Conservation (phyloP, 129 eudicot genomes). For the Sambucus nigra region DNA sequence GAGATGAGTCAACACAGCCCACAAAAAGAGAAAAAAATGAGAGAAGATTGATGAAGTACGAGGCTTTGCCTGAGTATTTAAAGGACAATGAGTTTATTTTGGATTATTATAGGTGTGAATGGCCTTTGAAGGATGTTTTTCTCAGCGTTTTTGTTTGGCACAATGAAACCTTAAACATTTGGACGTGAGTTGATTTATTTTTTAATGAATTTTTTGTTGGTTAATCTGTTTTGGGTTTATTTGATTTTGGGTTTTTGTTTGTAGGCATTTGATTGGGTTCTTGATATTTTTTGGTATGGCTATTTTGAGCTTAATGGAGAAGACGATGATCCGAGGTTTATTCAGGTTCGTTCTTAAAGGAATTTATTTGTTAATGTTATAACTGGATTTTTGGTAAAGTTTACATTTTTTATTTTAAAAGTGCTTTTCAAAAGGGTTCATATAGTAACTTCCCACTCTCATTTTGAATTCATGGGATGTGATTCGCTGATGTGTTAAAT, state of each 20-base stretch:
- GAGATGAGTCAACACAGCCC: neutral
- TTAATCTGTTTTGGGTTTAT: neutral
- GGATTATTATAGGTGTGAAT: slow-evolving; percentile 78
- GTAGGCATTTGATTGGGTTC: slow-evolving; percentile 88
- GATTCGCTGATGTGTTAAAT: too few relatives aligned
- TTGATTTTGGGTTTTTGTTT: slow-evolving; percentile 4
- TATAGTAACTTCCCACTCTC: too few relatives aligned
- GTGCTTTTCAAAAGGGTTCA: too few relatives aligned
- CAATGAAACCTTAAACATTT: slow-evolving; percentile 71
- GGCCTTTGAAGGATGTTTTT: slow-evolving; percentile 72
- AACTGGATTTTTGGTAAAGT: slow-evolving; percentile 1
- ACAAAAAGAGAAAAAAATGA: slow-evolving; percentile 10
- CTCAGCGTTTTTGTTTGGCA: slow-evolving; percentile 67
- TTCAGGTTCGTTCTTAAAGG: slow-evolving; percentile 33
- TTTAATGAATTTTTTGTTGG: neutral
- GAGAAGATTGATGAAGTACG: slow-evolving; percentile 43
- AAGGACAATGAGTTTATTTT: slow-evolving; percentile 75
- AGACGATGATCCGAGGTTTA: slow-evolving; percentile 38
- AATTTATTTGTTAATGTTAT: neutral
- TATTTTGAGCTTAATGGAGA: slow-evolving; percentile 56
- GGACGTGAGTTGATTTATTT: neutral
- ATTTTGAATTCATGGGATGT: too few relatives aligned
- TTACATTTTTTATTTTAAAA: neutral
- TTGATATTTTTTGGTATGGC: slow-evolving; percentile 46
- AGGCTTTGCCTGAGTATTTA: slow-evolving; percentile 70